Conservation (phyloP, 768 basidiomycete species). For the Naganishia vishniacii region DNA sequence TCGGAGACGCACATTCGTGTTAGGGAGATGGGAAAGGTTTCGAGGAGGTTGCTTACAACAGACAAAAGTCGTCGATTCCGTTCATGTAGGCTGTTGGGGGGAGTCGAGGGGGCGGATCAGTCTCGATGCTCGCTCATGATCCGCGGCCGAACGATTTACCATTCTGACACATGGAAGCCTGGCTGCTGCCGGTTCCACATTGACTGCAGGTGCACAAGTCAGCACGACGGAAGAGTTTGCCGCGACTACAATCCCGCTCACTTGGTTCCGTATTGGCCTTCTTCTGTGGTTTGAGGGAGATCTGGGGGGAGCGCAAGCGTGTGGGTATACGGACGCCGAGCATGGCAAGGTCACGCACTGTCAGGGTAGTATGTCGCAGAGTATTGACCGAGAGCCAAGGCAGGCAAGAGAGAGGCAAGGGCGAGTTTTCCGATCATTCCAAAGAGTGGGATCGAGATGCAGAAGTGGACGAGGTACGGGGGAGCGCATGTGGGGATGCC, state of each 20-base stretch:
- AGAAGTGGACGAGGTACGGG: no score
- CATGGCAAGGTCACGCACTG: neutral
- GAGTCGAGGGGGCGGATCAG: no score
- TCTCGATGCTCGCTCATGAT: no score
- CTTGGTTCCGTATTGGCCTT: conserved; percentile 63
- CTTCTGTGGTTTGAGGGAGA: conserved; percentile 49
- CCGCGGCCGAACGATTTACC: no score
- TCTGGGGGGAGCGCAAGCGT: conserved; percentile 16
- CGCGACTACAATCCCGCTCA: no score
- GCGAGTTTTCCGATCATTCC: conserved; percentile 23
- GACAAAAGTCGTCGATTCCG: conserved; percentile 44
- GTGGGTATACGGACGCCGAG: no score
- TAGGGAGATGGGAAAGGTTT: neutral
- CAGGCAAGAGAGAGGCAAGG: conserved; percentile 30
- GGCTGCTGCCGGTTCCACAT: conserved; percentile 59
- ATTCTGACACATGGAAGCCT: conserved; percentile 61
- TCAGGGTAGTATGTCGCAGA: conserved; percentile 41
- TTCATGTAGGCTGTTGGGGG: conserved; percentile 34
- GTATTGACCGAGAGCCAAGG: conserved; percentile 37
- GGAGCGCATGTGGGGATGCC: no score
- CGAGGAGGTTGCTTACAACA: conserved; percentile 24
- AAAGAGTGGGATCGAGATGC: neutral
- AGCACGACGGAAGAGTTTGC: no score
- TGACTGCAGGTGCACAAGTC: neutral
- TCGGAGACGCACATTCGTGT: no score